Evolutionary conservation across 2,329 filamentous ascomycete species (phyloP), one percentile per base, ranked within the genome.

Genomic region (Trichophyton mentagrophytes): DNA sequence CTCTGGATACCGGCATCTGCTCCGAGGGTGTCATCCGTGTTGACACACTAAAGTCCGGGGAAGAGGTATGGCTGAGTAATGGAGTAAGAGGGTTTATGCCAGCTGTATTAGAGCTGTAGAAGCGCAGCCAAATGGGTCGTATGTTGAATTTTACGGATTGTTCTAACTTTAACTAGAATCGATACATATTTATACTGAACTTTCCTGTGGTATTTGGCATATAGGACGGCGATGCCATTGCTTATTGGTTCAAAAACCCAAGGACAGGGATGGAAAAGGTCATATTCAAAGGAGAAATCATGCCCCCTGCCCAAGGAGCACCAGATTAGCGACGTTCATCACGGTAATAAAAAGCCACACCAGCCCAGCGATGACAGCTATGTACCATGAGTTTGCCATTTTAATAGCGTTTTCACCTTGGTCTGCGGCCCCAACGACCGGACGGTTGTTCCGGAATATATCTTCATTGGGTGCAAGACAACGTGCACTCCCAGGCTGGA

Each of bases 11-110:
- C 60, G 79, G 82, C 0, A 74, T 93, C 51, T 90, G 82, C 59
- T 77, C 80, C 33, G 88, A 95, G 69, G 81, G 84, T 64, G 72
- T 76, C 2, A 77, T 96, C 15, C 72, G 71, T n/a, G 77, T 77
- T 1, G 74, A 79, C 11, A 84, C 84, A 5, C 71, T 96, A 11
- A 69, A 78, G 2, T 79, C 89, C 64, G 88, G 86, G 0, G 91
- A 96, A 71, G 80, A 85, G 59, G 87, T 91, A 64, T 95, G 90
- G 88, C 75, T 96, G 59, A 96, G 90, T 72, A 96, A 92, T 72
- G 90, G 88, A 0, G 87, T 92, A 1, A 82, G 87, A 65, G 92
- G 92, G 0, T 96, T 95, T 66, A 77, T 85, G 47, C 68, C 62
- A n/a, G 74, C 72, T 15, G 6, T 42, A 9, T 15, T 55, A 17